These are phyloP conservation scores for Esteya vermicola DNA, from an alignment of 2,329 filamentous ascomycete genomes.

Conservation along the genomic window DNA sequence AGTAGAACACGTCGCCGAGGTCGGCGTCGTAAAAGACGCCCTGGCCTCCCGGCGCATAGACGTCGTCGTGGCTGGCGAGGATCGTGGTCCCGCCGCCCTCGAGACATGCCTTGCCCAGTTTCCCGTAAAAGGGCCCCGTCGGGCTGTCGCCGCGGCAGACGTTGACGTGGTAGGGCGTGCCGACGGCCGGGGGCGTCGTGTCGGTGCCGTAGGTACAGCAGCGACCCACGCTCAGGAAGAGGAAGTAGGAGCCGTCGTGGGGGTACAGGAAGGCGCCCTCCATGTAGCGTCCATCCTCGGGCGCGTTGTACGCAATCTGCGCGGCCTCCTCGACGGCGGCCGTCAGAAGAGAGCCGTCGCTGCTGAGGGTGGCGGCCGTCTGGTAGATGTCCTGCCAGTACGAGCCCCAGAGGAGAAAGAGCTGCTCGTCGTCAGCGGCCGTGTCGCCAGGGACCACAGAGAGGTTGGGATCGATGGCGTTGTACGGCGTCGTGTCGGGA, in stretches of 20 bases:
- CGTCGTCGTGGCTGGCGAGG: constrained; percentile 38
- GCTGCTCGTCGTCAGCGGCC: constrained; percentile 25
- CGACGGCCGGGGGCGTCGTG: background rate
- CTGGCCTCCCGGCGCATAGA: constrained; percentile 51
- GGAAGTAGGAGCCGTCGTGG: constrained; percentile 43
- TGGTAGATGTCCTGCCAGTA: constrained; percentile 52
- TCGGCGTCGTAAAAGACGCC: constrained; percentile 36
- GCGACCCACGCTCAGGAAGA: constrained; percentile 47
- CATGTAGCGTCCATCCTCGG: constrained; percentile 18
- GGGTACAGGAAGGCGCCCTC: constrained; percentile 45
- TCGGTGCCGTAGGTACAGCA: constrained; percentile 5
- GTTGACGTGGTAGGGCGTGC: constrained; percentile 47
- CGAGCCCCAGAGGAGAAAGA: constrained; percentile 24
- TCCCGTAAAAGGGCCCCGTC: constrained; percentile 42
- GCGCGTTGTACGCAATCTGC: constrained; percentile 7
- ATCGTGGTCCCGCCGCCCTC: constrained; percentile 43
- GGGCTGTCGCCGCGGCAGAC: constrained; percentile 43
- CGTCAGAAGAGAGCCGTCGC: constrained; percentile 8
- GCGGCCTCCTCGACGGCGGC: background rate
- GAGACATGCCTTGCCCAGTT: constrained; percentile 35
- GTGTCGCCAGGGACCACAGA: constrained; percentile 24
- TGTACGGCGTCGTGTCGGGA: constrained; percentile 23
- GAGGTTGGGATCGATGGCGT: constrained; percentile 46
- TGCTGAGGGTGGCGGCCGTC: constrained; percentile 33
- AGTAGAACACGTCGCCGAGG: constrained; percentile 36